Percentiles rank a stretch among this genome's conserved stretches.
These are phyloP conservation scores for Melastoma candidum DNA, from an alignment of 441 rosid genomes.

Conservation along the genomic window DNA sequence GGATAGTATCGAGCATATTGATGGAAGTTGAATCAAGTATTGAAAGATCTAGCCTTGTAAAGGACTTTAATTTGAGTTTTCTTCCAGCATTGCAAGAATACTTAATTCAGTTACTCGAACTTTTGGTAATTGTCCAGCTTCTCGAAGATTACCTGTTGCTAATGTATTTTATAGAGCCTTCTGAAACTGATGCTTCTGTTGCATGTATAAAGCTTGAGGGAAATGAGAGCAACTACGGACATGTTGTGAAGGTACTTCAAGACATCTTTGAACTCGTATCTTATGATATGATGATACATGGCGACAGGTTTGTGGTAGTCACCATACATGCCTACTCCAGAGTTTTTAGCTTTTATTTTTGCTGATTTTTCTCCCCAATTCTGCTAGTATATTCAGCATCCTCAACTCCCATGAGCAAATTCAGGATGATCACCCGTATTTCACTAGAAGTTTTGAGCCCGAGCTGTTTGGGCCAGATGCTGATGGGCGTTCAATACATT, in stretches of 20 bases:
- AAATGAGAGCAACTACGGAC: constrained; percentile 36
- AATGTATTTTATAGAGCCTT: too few species aligned
- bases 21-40: constrained; percentile 76
- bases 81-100: constrained; percentile 61
- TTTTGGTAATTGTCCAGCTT: constrained; percentile 46
- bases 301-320: constrained; percentile 50
- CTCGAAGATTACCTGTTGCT: too few species aligned
- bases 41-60: constrained; percentile 48
- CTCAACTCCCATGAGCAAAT: constrained; percentile 26
- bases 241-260: constrained; percentile 80
- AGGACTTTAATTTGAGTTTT: constrained; percentile 70
- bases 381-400: constrained; percentile 48
- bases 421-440: constrained; percentile 30
- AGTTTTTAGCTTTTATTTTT: constrained; percentile 7
- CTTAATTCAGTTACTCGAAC: constrained; percentile 65
- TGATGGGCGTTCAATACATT: constrained; percentile 45
- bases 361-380: constrained; percentile 9
- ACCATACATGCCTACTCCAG: constrained; percentile 14
- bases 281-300: constrained; percentile 73
- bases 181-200: constrained; percentile 4
- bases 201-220: constrained; percentile 42
- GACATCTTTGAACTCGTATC: constrained; percentile 92
- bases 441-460: constrained; percentile 45
- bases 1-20: constrained; percentile 51
- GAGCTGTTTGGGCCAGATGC: constrained; percentile 64